Evolutionary conservation across 192 early-diverging fungal species (phyloP), one percentile per base, ranked within the genome.

Genomic region (Phlyctochytrium planicorne): DNA sequence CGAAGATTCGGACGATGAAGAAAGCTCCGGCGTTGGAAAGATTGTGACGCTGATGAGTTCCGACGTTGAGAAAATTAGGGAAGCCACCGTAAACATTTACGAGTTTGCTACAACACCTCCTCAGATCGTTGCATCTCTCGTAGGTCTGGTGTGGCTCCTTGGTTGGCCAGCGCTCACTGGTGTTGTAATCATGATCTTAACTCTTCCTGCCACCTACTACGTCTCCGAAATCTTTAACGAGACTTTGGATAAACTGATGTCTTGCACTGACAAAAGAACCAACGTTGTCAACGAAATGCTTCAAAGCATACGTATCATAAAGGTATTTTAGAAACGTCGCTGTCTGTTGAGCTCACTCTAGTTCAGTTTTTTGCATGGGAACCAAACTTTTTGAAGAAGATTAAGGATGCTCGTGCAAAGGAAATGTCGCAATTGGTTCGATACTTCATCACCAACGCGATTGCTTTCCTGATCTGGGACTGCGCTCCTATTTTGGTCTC

Each of bases 211-310:
- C 23, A 74, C 72, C 6, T 71, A 71, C 37, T 33, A 47, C 6
- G 40, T 47, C 10, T 47, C 40, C 20, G 40, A 47, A 6, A 47
- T 47, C 10, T 47, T 47, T 47, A 47, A 47, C 6, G 20, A 47
- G 40, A 6, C 20, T 47, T 20, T 47, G 6, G 40, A 20, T 20
- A 14, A 6, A 47, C 55, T 89, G n/a, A 80, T 88, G 75, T 67
- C 66, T 12, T 75, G 80, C 31, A 82, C 80, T 12, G 91, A 92
- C 64, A 78, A 68, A 27, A 77, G 91, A 24, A 73, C 84, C 24
- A 81, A 81, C 31, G 65, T 89, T 0, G 81, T 87, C 66, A 85
- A 90, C 63, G 86, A 92, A 65, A 71, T 91, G 16, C 53, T 89
- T 4, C 74, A 82, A 24, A 74, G 69, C 16, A 80, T 81, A 40